A percentile compares a stretch with the other conserved stretches of the same genome.
phyloP scores from a whole-genome alignment of 2,329 filamentous ascomycete species.

The Hymenoscyphus repandus region DNA sequence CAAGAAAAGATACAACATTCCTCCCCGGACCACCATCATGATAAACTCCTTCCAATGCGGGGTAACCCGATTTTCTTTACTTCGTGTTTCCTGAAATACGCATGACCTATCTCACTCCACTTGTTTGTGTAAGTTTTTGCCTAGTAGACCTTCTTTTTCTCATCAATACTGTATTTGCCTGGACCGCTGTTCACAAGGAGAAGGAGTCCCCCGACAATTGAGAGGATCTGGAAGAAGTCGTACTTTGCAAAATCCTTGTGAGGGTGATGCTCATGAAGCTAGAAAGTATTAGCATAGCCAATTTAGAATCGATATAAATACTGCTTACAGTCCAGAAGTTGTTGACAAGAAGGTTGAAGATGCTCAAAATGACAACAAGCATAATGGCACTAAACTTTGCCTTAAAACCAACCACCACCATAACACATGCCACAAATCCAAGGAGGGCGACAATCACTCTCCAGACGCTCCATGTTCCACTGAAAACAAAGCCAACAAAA shows the following conservation, averaged over 20 bases:
- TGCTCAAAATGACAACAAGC: slow-evolving; percentile 86
- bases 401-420: slow-evolving; percentile 99
- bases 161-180: slow-evolving; percentile 95
- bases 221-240: slow-evolving; percentile 99
- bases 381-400: slow-evolving; percentile 98
- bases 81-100: slow-evolving; percentile 17
- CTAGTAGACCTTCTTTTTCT: slow-evolving; percentile 99
- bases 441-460: slow-evolving; percentile 78
- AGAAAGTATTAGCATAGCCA: slow-evolving; percentile 21
- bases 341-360: slow-evolving; percentile 97
- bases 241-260: slow-evolving; percentile 99
- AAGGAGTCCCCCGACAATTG: slow-evolving; percentile 93
- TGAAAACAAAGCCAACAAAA: slow-evolving; percentile 94
- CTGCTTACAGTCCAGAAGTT: slow-evolving; percentile 97
- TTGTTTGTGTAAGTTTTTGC: slow-evolving; percentile 5
- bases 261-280: slow-evolving; percentile 96
- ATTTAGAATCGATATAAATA: slow-evolving; percentile 4
- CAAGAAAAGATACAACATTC: slow-evolving; percentile 1
- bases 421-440: slow-evolving; percentile 87
- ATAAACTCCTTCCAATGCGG: slow-evolving; percentile 28
- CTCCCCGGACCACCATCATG: slow-evolving; percentile 4
- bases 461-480: slow-evolving; percentile 87
- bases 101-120: slow-evolving; percentile 7
- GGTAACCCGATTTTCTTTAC: slow-evolving; percentile 14
- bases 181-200: slow-evolving; percentile 98